Evolutionary conservation across 345 rosid genomes (phyloP).

Genomic region (Pelargonium nanum): DNA sequence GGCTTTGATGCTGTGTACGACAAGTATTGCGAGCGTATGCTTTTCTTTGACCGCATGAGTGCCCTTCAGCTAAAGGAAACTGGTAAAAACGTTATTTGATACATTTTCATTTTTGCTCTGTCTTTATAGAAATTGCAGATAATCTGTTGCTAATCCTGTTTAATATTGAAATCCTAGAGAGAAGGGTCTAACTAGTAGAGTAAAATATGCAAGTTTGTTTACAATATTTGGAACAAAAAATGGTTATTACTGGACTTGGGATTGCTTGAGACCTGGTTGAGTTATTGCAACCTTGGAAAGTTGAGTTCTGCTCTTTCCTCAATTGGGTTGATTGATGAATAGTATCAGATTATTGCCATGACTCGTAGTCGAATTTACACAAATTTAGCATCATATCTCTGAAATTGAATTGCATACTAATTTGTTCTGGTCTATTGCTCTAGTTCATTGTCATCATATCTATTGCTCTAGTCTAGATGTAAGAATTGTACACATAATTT

Average conservation of each 20-base stretch:
- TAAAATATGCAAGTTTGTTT: too few species aligned
- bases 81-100: conserved; percentile 30
- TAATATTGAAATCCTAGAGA: background rate
- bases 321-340: background rate
- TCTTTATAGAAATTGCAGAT: background rate
- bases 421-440: too few species aligned
- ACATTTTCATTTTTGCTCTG: conserved; percentile 4
- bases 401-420: too few species aligned
- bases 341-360: background rate
- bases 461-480: background rate
- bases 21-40: conserved; percentile 80
- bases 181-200: background rate
- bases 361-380: too few species aligned
- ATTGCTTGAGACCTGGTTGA: background rate
- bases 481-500: background rate
- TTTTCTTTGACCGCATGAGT: conserved; percentile 68
- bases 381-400: background rate
- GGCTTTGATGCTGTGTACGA: conserved; percentile 86
- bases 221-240: background rate
- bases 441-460: background rate
- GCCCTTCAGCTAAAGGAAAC: conserved; percentile 49
- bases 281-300: background rate
- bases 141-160: background rate
- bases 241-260: background rate
- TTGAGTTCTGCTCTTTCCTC: background rate